These are phyloP conservation scores for Candida khao-thaluensis DNA, from an alignment of 805 yeast species.

Conservation along the genomic window DNA sequence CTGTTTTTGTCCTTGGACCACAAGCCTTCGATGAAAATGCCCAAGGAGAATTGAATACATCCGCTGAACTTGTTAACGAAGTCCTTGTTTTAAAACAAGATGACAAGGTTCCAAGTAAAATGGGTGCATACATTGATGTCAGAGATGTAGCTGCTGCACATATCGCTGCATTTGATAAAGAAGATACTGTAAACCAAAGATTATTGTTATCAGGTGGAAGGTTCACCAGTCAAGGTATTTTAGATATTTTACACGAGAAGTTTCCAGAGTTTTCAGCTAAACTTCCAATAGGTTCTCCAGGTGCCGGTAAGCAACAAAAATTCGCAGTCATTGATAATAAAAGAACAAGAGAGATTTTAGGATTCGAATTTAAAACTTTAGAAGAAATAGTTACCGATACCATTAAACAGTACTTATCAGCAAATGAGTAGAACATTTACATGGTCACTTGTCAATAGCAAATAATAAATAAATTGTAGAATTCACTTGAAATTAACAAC, in stretches of 20 bases:
- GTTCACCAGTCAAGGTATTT: constrained; percentile 24
- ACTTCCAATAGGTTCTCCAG: constrained; percentile 43
- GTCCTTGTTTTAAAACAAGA: constrained; percentile 22
- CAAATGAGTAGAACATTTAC: too few species aligned
- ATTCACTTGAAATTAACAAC: too few species aligned
- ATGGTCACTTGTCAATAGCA: too few species aligned
- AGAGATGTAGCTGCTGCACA: constrained; percentile 34
- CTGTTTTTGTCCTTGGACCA: constrained; percentile 61
- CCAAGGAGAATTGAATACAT: constrained; percentile 30
- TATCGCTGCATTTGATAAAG: constrained; percentile 28
- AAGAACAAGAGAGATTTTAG: not conserved
- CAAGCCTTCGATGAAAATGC: constrained; percentile 39
- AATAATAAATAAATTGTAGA: too few species aligned
- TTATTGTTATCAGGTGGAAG: constrained; percentile 17
- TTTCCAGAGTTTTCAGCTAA: constrained; percentile 37
- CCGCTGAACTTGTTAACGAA: constrained; percentile 25
- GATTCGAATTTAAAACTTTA: too few species aligned
- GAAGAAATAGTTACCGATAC: too few species aligned
- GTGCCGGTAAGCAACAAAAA: constrained; percentile 8
- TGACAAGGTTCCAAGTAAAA: not conserved
- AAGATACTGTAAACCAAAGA: constrained; percentile 26
- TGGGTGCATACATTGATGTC: constrained; percentile 28
- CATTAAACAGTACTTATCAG: too few species aligned
- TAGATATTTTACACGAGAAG: constrained; percentile 31
- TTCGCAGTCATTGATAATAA: not conserved